phyloP scores from a whole-genome alignment of 257 asterid species.

The Solanum pennellii region DNA sequence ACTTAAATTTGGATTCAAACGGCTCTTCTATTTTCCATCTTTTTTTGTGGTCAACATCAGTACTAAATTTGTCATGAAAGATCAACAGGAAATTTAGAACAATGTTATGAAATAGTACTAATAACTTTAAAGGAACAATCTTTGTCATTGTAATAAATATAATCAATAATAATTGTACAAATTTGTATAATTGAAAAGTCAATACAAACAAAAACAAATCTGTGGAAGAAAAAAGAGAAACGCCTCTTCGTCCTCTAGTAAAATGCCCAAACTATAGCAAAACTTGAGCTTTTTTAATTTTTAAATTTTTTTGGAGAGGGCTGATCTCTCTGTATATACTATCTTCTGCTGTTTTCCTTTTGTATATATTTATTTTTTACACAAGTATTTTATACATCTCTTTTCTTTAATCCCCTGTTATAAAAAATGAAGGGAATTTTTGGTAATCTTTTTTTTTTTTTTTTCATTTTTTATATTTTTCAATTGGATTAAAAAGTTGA shows the following conservation, averaged over 20 bases:
- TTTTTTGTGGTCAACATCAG: background rate
- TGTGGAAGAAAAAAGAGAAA: constrained; percentile 13
- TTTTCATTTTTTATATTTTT: background rate
- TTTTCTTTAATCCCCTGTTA: background rate
- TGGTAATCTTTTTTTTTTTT: background rate
- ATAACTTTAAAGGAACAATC: background rate
- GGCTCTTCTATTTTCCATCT: background rate
- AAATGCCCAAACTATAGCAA: constrained; percentile 35
- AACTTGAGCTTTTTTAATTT: constrained; percentile 22
- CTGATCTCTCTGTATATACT: constrained; percentile 22
- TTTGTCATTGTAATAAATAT: background rate
- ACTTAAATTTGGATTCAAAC: background rate
- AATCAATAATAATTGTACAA: constrained; percentile 17
- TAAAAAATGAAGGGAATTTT: constrained; percentile 6
- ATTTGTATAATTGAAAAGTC: background rate
- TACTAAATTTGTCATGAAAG: background rate
- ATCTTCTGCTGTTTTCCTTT: constrained; percentile 3
- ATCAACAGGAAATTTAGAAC: background rate
- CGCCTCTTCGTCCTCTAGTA: constrained; percentile 50
- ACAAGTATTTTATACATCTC: background rate
- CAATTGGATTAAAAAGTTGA: constrained; percentile 40
- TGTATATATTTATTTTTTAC: background rate
- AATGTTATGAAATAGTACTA: background rate
- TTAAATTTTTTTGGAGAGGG: constrained; percentile 44
- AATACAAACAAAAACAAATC: background rate